These are phyloP conservation scores for Aspergillus sp. DNA, from an alignment of 2,329 filamentous ascomycete genomes.

Conservation along the genomic window DNA sequence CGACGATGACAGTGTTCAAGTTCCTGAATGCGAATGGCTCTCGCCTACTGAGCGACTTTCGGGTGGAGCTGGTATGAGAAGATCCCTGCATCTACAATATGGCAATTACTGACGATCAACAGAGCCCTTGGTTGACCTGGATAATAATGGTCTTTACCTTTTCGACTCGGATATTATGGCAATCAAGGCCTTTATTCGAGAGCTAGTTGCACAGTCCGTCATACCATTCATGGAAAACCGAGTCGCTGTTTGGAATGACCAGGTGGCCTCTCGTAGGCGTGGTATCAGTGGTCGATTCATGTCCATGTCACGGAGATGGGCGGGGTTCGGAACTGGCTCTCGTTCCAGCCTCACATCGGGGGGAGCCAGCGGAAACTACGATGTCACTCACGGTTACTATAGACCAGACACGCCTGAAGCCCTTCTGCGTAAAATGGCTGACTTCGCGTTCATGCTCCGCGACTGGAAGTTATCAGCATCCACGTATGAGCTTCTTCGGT, in stretches of 20 bases:
- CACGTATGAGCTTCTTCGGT: constrained; percentile 85
- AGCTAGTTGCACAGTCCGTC: constrained; percentile 93
- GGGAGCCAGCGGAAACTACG: constrained; percentile 65
- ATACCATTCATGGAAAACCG: constrained; percentile 95
- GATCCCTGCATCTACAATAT: neutral
- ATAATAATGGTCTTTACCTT: constrained; percentile 71
- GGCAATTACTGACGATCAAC: constrained; percentile 12
- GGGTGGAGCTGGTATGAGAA: constrained; percentile 57
- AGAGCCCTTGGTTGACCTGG: constrained; percentile 57
- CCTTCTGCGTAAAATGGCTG: constrained; percentile 86
- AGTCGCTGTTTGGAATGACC: constrained; percentile 92
- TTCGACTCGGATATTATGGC: constrained; percentile 91
- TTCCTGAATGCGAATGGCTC: constrained; percentile 85
- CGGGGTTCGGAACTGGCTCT: constrained; percentile 71
- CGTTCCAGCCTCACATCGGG: constrained; percentile 56
- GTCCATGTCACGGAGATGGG: constrained; percentile 87
- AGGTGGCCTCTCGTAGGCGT: constrained; percentile 84
- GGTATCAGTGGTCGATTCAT: constrained; percentile 93
- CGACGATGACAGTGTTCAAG: constrained; percentile 83
- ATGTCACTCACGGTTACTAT: constrained; percentile 76
- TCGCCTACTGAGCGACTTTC: constrained; percentile 81
- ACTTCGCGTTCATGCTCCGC: constrained; percentile 94
- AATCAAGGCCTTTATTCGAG: constrained; percentile 84
- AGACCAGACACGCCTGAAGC: constrained; percentile 81
- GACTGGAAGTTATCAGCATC: constrained; percentile 93